Percentiles rank a stretch among this genome's conserved stretches.
These are phyloP conservation scores for Fusarium azukiicola DNA, from an alignment of 2,329 filamentous ascomycete genomes.

Conservation along the genomic window DNA sequence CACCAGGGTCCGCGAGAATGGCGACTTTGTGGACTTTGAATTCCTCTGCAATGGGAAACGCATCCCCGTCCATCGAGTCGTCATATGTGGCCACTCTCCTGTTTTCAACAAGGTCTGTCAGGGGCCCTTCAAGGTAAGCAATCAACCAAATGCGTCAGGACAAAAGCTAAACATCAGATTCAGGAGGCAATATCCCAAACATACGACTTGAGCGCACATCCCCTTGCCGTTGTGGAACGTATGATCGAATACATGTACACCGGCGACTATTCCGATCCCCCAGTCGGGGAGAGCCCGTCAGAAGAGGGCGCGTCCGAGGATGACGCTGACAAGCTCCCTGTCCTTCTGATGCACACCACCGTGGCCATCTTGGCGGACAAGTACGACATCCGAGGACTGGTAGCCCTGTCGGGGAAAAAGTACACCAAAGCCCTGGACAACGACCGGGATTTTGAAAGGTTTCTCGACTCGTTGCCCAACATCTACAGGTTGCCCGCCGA, in stretches of 20 bases:
- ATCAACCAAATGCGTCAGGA: no score
- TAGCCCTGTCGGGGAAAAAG: slow-evolving; percentile 20
- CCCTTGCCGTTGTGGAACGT: slow-evolving; percentile 10
- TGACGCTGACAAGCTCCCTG: not conserved
- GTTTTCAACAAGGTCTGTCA: slow-evolving; percentile 16
- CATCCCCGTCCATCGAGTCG: slow-evolving; percentile 1
- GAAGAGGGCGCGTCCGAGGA: not conserved
- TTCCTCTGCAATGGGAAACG: slow-evolving; percentile 12
- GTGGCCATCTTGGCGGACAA: slow-evolving; percentile 41
- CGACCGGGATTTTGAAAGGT: not conserved
- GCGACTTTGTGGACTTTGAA: slow-evolving; percentile 22
- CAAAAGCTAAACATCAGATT: not conserved
- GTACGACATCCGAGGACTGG: slow-evolving; percentile 36
- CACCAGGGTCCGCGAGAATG: not conserved
- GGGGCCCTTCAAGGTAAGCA: slow-evolving; percentile 25
- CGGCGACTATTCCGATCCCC: slow-evolving; percentile 7
- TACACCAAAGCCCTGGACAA: slow-evolving; percentile 13
- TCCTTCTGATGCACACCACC: slow-evolving; percentile 11
- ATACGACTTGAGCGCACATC: slow-evolving; percentile 27
- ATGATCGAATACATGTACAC: slow-evolving; percentile 48
- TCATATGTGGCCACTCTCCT: not conserved
- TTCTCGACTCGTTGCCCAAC: slow-evolving; percentile 25
- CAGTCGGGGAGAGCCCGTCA: not conserved
- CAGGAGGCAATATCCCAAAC: slow-evolving; percentile 34
- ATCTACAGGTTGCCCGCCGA: slow-evolving; percentile 22